phyloP scores from a whole-genome alignment of 176 grass and related monocot genomes.

The Calamus simplicifolius region DNA sequence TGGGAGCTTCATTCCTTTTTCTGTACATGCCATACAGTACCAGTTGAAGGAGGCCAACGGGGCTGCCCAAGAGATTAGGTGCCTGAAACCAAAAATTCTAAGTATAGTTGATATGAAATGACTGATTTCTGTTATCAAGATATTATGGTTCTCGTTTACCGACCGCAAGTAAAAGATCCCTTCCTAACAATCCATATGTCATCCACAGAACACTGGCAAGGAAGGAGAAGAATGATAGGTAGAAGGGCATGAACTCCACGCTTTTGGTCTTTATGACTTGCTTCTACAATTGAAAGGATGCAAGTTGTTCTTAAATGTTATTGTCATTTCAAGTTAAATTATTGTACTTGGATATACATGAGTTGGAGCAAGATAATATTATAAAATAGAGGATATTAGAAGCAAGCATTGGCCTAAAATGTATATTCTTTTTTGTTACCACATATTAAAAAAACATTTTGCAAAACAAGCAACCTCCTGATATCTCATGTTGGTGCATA shows the following conservation, averaged over 20 bases:
- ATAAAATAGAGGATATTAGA: too few species aligned
- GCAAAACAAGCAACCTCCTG: too few species aligned
- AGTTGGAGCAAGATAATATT: too few species aligned
- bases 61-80: slow-evolving; percentile 51
- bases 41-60: slow-evolving; percentile 55
- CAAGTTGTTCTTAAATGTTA: too few species aligned
- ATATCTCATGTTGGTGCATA: too few species aligned
- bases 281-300: slow-evolving; percentile 29
- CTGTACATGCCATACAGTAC: slow-evolving; percentile 61
- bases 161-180: slow-evolving; percentile 58
- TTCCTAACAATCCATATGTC: slow-evolving; percentile 55
- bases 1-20: slow-evolving; percentile 22
- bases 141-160: slow-evolving; percentile 10
- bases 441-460: too few species aligned
- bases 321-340: too few species aligned
- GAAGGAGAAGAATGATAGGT: slow-evolving; percentile 68
- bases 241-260: slow-evolving; percentile 86
- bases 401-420: too few species aligned
- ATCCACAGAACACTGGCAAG: slow-evolving; percentile 48
- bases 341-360: too few species aligned
- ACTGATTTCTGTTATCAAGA: background rate
- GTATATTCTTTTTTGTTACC: too few species aligned
- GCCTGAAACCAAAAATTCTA: slow-evolving; percentile 21
- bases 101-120: background rate
- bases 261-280: slow-evolving; percentile 70